Evolutionary conservation across 495 filamentous ascomycete species (phyloP), one percentile per base, ranked within the genome.

Genomic region (Aspergillus olivimuriae): DNA sequence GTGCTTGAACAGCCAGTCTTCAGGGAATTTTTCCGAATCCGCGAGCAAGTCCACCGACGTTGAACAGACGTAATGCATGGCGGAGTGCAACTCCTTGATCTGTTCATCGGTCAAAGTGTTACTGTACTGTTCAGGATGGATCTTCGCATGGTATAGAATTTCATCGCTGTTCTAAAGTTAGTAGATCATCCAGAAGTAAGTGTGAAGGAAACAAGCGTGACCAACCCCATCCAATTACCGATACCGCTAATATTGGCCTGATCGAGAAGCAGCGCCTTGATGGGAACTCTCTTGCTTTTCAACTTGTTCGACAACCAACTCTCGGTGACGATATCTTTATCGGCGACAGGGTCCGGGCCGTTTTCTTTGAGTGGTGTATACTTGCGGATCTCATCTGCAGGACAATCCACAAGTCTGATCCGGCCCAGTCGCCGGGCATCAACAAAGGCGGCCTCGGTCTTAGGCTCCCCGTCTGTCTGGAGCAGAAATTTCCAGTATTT

Each of bases 121-220:
- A 61, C 83, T 86, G 64, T 90, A 91, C 50, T 92, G 85, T 58
- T 95, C 91, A 0, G 92, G 92, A 46, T 98, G 92, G 12, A 96
- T 76, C 42, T 76, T 82, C 4, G 90, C 82, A 51, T 95, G 79
- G 53, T 86, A 96, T 20, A 98, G 59, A 21, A 95, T 82, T 51
- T 98, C 92, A 55, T 98, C 92, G 0, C 79, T 83, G 31, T 23
- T 21, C 38, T 16, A 15, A 4, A 34, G 47, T 65, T 26, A 65
- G 52, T 28, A 4, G 26, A 4, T 14, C 15, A 41, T 41, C 18
- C 12, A 24, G 14, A 14, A 36, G 24, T 19, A 23, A 15, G 3
- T 19, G 22, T 21, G 2, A 12, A 20, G 38, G 34, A 37, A 12
- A 44, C 23, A 20, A n/a, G 16, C 20, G 34, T 35, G n/a, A 57